Conservation (phyloP, 805 yeast genomes). For the Peterozyma toletana region DNA sequence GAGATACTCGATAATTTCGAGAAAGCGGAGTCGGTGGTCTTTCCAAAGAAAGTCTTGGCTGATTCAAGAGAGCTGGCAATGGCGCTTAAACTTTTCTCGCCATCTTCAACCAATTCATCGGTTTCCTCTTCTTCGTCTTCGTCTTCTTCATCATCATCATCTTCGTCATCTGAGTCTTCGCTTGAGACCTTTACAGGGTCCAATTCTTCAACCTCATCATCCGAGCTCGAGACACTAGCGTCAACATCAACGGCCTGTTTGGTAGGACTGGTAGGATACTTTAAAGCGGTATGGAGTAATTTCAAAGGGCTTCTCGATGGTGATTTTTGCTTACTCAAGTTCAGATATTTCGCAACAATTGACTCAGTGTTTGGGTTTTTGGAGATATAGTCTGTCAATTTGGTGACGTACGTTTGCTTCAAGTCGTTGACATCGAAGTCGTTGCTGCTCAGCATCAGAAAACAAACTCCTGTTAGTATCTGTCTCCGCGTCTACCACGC, state of each 20-base stretch:
- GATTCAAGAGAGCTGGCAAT: too few relatives aligned
- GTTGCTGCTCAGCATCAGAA: slow-evolving; percentile 1
- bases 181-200: too few relatives aligned
- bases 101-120: slow-evolving; percentile 11
- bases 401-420: slow-evolving; percentile 8
- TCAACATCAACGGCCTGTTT: background rate
- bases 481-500: too few relatives aligned
- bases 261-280: background rate
- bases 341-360: slow-evolving; percentile 4
- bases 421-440: slow-evolving; percentile 8
- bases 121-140: slow-evolving; percentile 8
- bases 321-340: background rate
- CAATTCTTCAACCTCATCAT: slow-evolving; percentile 34
- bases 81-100: background rate
- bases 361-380: slow-evolving; percentile 2
- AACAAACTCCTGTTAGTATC: too few relatives aligned
- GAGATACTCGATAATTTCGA: slow-evolving; percentile 1
- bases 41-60: background rate
- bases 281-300: background rate
- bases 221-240: slow-evolving; percentile 24
- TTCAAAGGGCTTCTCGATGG: background rate
- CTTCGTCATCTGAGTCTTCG: slow-evolving; percentile 5
- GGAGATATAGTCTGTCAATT: slow-evolving; percentile 4
- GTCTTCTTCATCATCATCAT: slow-evolving; percentile 4
- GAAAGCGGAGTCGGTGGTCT: background rate